A percentile compares a stretch with the other conserved stretches of the same genome.
Conservation (phyloP, 2,329 filamentous ascomycete species). For the Aspergillus pseudoterreus region DNA sequence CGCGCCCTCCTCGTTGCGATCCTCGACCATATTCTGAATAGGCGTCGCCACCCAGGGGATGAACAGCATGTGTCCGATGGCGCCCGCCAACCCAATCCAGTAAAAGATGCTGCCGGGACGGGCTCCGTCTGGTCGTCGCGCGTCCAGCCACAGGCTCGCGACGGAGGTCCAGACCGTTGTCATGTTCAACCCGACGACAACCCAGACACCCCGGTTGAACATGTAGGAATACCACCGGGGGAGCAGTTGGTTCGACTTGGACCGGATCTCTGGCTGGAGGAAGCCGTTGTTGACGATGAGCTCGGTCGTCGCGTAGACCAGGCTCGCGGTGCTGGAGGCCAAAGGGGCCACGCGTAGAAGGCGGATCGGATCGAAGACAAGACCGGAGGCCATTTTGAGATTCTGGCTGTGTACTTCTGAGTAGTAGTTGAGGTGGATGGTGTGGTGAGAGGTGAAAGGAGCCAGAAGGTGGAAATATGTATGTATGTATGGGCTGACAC, state of each 20-base stretch:
- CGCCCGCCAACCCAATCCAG: constrained; percentile 12
- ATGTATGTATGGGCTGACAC: too few species aligned
- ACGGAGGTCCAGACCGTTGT: constrained; percentile 9
- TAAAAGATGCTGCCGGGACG: constrained; percentile 9
- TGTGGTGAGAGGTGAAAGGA: too few species aligned
- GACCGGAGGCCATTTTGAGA: constrained; percentile 13
- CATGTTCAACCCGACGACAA: constrained; percentile 12
- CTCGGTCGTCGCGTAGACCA: constrained; percentile 12
- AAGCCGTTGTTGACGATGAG: constrained; percentile 8
- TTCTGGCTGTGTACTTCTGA: too few species aligned
- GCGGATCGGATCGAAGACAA: constrained; percentile 14
- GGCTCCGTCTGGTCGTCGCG: not conserved
- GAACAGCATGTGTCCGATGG: constrained; percentile 14
- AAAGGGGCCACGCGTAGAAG: constrained; percentile 13
- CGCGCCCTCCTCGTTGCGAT: constrained; percentile 3
- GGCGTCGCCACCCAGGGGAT: constrained; percentile 14
- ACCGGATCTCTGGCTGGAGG: constrained; percentile 9
- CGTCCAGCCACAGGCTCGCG: constrained; percentile 7
- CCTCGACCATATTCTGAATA: constrained; percentile 12
- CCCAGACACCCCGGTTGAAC: constrained; percentile 10
- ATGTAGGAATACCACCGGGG: constrained; percentile 9
- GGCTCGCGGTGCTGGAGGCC: constrained; percentile 16
- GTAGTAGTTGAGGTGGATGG: too few species aligned
- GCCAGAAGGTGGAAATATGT: too few species aligned
- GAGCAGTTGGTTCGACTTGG: constrained; percentile 2